Evolutionary conservation across 208 protist species (phyloP).

Genomic region (Trichomonas tenax): DNA sequence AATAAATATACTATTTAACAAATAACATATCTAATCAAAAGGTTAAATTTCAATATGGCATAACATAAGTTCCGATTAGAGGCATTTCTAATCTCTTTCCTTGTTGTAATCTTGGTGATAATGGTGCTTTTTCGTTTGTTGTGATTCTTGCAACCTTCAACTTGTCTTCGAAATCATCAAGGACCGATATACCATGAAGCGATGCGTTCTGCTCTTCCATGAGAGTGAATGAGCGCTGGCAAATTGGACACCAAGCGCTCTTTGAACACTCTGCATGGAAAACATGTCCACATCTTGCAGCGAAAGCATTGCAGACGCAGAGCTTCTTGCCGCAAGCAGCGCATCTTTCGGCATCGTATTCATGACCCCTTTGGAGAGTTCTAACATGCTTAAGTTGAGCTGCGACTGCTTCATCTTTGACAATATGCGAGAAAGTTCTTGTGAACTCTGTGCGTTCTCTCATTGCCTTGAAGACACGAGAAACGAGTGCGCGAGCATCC

Average conservation of each 20-base stretch:
- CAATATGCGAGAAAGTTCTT: neutral
- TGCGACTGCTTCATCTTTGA: neutral
- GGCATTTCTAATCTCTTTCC: neutral
- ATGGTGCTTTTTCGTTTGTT: neutral
- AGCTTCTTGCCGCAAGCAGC: neutral
- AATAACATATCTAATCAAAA: too few relatives aligned
- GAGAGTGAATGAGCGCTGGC: neutral
- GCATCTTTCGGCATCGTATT: neutral
- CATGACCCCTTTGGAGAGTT: neutral
- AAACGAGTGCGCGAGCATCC: neutral
- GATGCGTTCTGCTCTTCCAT: neutral
- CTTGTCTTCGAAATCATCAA: neutral
- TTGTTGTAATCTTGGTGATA: neutral
- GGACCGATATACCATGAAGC: neutral
- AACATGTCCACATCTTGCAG: neutral
- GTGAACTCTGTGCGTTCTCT: neutral
- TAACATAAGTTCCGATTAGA: neutral
- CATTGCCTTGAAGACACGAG: neutral
- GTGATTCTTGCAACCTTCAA: neutral
- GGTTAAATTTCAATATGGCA: too few relatives aligned
- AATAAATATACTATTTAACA: too few relatives aligned
- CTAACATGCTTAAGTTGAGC: neutral
- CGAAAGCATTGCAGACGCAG: neutral
- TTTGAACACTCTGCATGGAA: neutral
- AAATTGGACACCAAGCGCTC: neutral